Evolutionary conservation across 257 asterid genomes (phyloP), one percentile per base, ranked within the genome.

Genomic region (Solanum verrucosum): DNA sequence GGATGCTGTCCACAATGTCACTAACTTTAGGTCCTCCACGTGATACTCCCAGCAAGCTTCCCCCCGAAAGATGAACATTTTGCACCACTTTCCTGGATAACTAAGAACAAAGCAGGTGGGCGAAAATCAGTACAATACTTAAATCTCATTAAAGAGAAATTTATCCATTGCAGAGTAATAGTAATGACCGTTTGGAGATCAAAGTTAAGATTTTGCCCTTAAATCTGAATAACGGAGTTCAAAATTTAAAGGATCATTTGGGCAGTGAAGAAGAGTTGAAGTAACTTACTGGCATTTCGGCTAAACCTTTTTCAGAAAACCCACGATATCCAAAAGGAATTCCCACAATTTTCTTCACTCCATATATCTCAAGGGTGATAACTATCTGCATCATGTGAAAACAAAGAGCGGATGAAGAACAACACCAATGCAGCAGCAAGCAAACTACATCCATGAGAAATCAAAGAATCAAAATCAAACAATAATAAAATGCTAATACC

Each of bases 241-340:
- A 52, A 65, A 65, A 89, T 15, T 79, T 44, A 46, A 84, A 74
- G 49, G 20, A 84, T 70, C 18, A 75, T n/a, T 59, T 82, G 35
- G 70, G 68, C 33, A 46, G 56, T 6, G n/a, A 33, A 60, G 75
- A 29, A 73, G 25, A 72, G 88, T 87, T 16, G 74, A 84, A 87
- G 77, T 83, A 88, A 95, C 98, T 90, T 89, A 95, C 95, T 40
- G 92, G 94, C 94, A 93, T 94, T 93, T 96, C 99, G 72, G 92
- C 87, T 89, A 94, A 93, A 71, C 84, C 94, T 75, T 77, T 78
- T 86, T 96, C 98, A 31, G 95, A 89, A 92, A 96, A 96, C 33
- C 99, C 99, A 84, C 98, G 99, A 91, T 97, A 97, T 46, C 99
- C 99, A 89, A 92, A 97, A 35, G 98, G 98, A 89, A 97, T 96